Evolutionary conservation across 73 alveolate species (phyloP).

Genomic region (Paramecium octaurelia): DNA sequence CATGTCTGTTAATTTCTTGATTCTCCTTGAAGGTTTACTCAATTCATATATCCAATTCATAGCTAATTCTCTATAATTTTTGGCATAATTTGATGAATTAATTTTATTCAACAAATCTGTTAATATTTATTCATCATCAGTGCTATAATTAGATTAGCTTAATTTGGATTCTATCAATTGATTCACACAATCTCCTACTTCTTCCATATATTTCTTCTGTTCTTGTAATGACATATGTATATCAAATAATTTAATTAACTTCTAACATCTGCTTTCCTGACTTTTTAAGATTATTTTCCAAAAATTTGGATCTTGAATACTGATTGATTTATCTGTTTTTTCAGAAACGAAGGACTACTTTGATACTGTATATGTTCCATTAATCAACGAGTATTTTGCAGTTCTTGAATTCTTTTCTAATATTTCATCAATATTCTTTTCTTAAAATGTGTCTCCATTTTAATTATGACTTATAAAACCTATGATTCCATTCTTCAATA

Average conservation of each 20-base stretch:
- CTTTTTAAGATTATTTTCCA: constrained; percentile 82
- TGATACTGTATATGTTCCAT: constrained; percentile 74
- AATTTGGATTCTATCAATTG: constrained; percentile 62
- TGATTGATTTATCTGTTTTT: constrained; percentile 74
- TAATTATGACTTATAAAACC: constrained; percentile 71
- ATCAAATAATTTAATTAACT: constrained; percentile 60
- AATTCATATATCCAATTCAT: constrained; percentile 63
- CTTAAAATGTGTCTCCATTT: constrained; percentile 65
- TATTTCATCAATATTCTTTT: constrained; percentile 80
- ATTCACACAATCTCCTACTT: constrained; percentile 65
- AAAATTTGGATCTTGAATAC: constrained; percentile 83
- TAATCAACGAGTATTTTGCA: constrained; percentile 66
- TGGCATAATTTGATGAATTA: constrained; percentile 28
- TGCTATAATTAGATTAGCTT: constrained; percentile 58
- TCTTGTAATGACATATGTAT: constrained; percentile 42
- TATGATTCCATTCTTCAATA: constrained; percentile 84
- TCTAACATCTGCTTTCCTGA: constrained; percentile 61
- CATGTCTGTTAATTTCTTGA: constrained; percentile 25
- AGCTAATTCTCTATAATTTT: constrained; percentile 57
- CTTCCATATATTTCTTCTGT: constrained; percentile 65
- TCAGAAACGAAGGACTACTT: constrained; percentile 76
- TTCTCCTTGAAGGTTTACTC: constrained; percentile 55
- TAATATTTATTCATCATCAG: constrained; percentile 74
- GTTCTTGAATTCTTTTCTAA: constrained; percentile 66
- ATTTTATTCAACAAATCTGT: constrained; percentile 65